Evolutionary conservation across 1,284 basidiomycete species (phyloP).

Genomic region (Malassezia sympodialis): DNA sequence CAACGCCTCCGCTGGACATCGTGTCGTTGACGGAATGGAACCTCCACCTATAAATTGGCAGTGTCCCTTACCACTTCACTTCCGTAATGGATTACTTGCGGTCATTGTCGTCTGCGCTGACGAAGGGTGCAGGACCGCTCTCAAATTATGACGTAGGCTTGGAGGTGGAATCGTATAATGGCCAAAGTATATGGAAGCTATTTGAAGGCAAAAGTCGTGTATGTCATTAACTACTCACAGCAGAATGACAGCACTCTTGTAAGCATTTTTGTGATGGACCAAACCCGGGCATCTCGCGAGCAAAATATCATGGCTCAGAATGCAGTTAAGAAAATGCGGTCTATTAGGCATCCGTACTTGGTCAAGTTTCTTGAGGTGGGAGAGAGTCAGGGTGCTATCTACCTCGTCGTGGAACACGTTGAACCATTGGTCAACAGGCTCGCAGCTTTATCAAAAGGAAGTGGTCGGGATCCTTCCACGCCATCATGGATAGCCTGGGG

Average conservation of each 20-base stretch:
- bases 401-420: constrained; percentile 89
- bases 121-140: constrained; percentile 67
- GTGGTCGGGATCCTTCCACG: constrained; percentile 55
- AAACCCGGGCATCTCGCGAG: constrained; percentile 10
- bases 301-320: constrained; percentile 67
- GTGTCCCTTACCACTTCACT: background rate
- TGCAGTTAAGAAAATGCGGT: constrained; percentile 76
- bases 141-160: constrained; percentile 77
- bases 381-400: constrained; percentile 74
- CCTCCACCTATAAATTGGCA: constrained; percentile 4
- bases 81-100: constrained; percentile 68
- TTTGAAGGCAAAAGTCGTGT: constrained; percentile 58
- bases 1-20: background rate
- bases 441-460: constrained; percentile 50
- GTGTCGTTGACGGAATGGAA: background rate
- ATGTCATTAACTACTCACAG: background rate
- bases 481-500: constrained; percentile 77
- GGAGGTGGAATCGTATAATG: constrained; percentile 61
- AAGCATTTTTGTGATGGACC: constrained; percentile 38
- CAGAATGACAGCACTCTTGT: constrained; percentile 62
- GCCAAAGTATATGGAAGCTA: constrained; percentile 66
- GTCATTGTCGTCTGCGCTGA: constrained; percentile 68
- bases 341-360: constrained; percentile 85
- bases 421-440: constrained; percentile 63
- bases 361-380: constrained; percentile 78